phyloP scores from a whole-genome alignment of 345 rosid species.

The Euphorbia tirucalli region DNA sequence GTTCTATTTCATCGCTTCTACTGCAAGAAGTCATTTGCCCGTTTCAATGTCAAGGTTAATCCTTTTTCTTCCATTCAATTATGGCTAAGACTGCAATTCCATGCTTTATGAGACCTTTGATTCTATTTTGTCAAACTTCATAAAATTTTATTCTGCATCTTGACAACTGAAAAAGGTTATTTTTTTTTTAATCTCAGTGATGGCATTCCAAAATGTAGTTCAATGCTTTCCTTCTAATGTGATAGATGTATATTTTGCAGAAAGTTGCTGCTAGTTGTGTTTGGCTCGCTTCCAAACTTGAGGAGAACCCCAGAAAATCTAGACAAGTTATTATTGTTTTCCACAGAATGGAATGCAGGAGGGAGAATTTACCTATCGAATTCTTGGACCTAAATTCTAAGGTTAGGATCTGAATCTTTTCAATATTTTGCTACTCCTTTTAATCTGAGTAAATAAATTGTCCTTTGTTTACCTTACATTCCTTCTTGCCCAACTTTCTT shows the following conservation, averaged over 20 bases:
- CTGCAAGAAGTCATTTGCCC: constrained; percentile 94
- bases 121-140: background rate
- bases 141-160: background rate
- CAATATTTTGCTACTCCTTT: background rate
- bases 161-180: background rate
- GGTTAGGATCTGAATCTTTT: constrained; percentile 40
- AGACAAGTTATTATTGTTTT: constrained; percentile 88
- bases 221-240: constrained; percentile 7
- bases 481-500: background rate
- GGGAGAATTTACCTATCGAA: constrained; percentile 76
- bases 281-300: constrained; percentile 90
- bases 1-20: constrained; percentile 90
- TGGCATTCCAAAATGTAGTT: background rate
- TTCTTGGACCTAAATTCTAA: constrained; percentile 74
- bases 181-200: background rate
- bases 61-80: background rate
- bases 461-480: background rate
- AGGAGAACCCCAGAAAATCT: constrained; percentile 84
- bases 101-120: background rate
- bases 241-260: constrained; percentile 30
- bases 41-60: constrained; percentile 83
- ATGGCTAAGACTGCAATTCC: background rate
- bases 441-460: background rate
- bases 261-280: constrained; percentile 91
- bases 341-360: constrained; percentile 93